phyloP scores from a whole-genome alignment of 2,329 filamentous ascomycete genomes.

The Alternaria rosae region DNA sequence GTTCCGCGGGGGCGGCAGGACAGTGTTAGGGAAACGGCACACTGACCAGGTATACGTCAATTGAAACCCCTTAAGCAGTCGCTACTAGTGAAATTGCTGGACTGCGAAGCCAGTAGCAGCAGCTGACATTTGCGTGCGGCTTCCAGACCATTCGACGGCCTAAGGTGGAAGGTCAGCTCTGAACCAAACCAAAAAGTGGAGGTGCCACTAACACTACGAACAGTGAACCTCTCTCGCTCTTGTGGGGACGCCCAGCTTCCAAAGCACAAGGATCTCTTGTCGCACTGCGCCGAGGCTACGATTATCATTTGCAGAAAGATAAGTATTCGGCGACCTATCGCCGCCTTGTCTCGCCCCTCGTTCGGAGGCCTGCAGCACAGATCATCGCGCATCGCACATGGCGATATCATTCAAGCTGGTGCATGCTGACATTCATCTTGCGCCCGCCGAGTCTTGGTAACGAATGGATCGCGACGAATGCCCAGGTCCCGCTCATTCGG shows the following conservation, averaged over 20 bases:
- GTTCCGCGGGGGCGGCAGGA: constrained; percentile 19
- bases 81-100: neutral
- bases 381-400: neutral
- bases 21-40: constrained; percentile 10
- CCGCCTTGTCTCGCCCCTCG: neutral
- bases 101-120: constrained; percentile 4
- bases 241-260: constrained; percentile 5
- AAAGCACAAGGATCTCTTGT: neutral
- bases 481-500: constrained; percentile 4
- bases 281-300: neutral
- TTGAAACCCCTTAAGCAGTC: constrained; percentile 14
- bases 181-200: constrained; percentile 2
- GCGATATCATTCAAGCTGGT: neutral
- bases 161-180: constrained; percentile 8
- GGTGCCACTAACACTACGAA: constrained; percentile 3
- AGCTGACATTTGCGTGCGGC: constrained; percentile 14
- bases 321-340: constrained; percentile 1
- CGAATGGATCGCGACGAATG: neutral
- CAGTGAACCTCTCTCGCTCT: constrained; percentile 2
- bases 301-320: constrained; percentile 1
- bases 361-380: neutral
- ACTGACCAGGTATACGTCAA: neutral
- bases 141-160: constrained; percentile 11
- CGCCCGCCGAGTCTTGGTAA: constrained; percentile 9
- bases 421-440: neutral